Conservation (phyloP, 148 eudicot species). For the Bassia scoparia region DNA sequence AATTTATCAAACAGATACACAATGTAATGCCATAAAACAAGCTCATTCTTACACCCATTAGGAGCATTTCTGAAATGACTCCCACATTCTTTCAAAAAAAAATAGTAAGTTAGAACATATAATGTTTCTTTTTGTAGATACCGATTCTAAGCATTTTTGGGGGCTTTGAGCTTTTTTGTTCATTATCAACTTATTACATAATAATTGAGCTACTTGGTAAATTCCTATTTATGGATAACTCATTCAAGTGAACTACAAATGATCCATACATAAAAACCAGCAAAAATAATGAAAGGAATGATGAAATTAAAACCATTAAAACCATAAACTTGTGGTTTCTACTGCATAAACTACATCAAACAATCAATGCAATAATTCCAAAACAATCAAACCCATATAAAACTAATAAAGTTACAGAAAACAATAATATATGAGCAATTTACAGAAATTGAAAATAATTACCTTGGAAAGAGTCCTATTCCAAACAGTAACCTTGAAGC, state of each 20-base stretch:
- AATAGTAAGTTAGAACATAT: background rate
- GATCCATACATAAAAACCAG: background rate
- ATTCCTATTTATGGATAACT: background rate
- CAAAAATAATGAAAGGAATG: background rate
- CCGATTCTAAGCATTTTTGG: background rate
- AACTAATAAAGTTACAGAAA: background rate
- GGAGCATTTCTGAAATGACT: background rate
- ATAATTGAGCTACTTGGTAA: background rate
- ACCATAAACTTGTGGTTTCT: background rate
- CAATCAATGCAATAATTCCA: background rate
- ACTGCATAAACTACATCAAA: constrained; percentile 4
- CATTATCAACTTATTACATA: background rate
- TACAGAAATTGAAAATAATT: too few relatives aligned
- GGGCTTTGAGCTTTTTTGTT: too few relatives aligned
- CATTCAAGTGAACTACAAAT: background rate
- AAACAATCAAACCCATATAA: background rate
- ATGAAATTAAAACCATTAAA: background rate
- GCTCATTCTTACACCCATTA: background rate
- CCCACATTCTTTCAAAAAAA: background rate
- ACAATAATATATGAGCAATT: too few relatives aligned
- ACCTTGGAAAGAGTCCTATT: constrained; percentile 91
- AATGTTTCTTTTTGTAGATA: background rate
- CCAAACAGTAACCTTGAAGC: constrained; percentile 87
- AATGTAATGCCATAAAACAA: background rate
- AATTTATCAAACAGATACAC: background rate